These are phyloP conservation scores for Gynandropsis gynandra DNA, from an alignment of 345 rosid genomes.

Conservation along the genomic window DNA sequence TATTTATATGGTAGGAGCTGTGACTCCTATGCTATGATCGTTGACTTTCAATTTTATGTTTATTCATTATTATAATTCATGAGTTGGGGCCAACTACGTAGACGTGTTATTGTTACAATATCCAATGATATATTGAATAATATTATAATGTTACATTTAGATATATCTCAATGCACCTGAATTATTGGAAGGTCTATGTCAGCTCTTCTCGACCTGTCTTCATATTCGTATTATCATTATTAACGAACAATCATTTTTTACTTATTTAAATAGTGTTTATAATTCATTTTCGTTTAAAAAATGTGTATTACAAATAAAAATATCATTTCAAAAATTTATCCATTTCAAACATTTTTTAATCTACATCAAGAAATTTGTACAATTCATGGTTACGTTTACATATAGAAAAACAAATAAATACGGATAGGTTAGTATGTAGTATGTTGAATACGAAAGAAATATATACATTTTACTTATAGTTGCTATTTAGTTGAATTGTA, in stretches of 20 bases:
- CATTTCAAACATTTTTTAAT: too few species aligned
- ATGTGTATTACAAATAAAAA: too few species aligned
- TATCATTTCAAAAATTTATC: too few species aligned
- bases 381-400: too few species aligned
- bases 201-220: constrained; percentile 15
- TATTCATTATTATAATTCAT: constrained; percentile 14
- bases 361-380: too few species aligned
- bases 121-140: constrained; percentile 14
- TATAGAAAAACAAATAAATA: too few species aligned
- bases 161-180: constrained; percentile 16
- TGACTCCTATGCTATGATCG: constrained; percentile 21
- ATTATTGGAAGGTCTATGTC: constrained; percentile 25
- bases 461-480: too few species aligned
- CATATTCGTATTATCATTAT: constrained; percentile 4
- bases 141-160: constrained; percentile 2
- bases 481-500: too few species aligned
- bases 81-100: constrained; percentile 24
- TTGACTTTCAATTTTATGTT: neutral
- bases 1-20: constrained; percentile 21
- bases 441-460: too few species aligned
- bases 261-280: too few species aligned
- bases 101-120: constrained; percentile 10
- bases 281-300: neutral
- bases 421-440: too few species aligned
- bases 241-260: too few species aligned